Base-by-base conservation (phyloP, 345 rosid species). In the Aquilaria malaccensis region DNA sequence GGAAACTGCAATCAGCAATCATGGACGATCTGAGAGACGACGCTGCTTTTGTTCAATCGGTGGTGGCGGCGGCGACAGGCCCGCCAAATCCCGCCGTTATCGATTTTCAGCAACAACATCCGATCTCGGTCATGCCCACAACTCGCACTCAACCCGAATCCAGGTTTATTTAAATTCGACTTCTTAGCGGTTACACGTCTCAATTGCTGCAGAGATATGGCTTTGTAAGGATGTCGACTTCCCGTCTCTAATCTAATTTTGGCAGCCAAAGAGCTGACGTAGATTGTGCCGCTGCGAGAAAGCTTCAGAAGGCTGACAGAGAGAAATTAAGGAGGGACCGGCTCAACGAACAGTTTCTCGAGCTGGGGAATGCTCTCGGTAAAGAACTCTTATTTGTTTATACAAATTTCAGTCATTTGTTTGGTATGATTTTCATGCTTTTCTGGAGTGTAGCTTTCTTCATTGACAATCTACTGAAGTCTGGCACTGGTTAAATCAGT, bases 321-420 rank as follows among this genome's bases (percentile, higher is more conserved):
- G 98, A 92, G 70, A 92, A 86, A 72, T 60, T 89, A 80, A 84
- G 98, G 74, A 85, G 98, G 77, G 96, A 92, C 67, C 76, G 93
- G 29, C 82, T 92, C 11, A 92, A 89, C 60, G 96, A 92, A 56
- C 96, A 92, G 46, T 89, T 89, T 69, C 60, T 83, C 1, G 91
- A 86, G 76, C 63, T 92, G 73, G 98, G 95, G 48, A 83, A 81
- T 59, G 70, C 85, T 37, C 72, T 92, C 41, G 98, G 98, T 92
- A 79, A 71, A 32, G 13, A 55, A 13, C 30, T 6, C 63, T n/a
- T 0, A 22, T 22, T 22, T 22, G 22, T 22, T 10, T 41, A 33
- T 59, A 45, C 45, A 4, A 2, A 2, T 9, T 48, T 12, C 57
- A 43, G 54, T 55, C 52, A 48, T 69, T 37, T 61, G 41, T 32